A percentile compares a stretch with the other conserved stretches of the same genome.
Conservation (phyloP, 2,329 filamentous ascomycete species). For the Pyricularia pennisetigena region DNA sequence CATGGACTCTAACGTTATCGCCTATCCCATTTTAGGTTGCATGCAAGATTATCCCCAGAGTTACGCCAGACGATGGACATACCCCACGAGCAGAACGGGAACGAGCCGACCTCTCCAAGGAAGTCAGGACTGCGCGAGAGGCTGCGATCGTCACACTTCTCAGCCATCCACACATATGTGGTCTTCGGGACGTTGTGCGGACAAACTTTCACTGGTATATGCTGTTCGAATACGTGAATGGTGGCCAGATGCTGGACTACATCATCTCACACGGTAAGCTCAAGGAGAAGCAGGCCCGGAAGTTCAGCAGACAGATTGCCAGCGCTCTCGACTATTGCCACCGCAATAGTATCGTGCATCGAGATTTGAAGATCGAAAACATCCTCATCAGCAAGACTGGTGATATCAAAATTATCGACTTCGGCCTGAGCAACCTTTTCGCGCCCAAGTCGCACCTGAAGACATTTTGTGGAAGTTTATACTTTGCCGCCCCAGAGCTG, state of each 20-base stretch:
- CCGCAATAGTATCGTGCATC: constrained; percentile 94
- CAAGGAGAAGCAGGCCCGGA: constrained; percentile 96
- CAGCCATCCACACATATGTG: constrained; percentile 92
- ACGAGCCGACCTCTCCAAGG: constrained; percentile 90
- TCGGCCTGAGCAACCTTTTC: constrained; percentile 94
- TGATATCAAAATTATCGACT: constrained; percentile 99
- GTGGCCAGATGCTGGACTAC: constrained; percentile 98
- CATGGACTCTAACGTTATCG: constrained; percentile 1
- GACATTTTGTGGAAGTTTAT: constrained; percentile 95
- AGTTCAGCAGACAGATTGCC: constrained; percentile 94
- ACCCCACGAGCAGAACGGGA: constrained; percentile 65
- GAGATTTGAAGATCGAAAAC: constrained; percentile 97
- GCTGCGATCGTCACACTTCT: constrained; percentile 92
- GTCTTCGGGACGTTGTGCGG: constrained; percentile 86
- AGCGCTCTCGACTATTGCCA: constrained; percentile 97
- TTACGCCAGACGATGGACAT: constrained; percentile 77
- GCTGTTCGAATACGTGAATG: constrained; percentile 98
- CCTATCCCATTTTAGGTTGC: constrained; percentile 55
- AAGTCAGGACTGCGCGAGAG: constrained; percentile 88
- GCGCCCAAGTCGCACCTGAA: constrained; percentile 77
- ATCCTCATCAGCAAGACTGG: constrained; percentile 98
- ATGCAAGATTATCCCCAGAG: constrained; percentile 92
- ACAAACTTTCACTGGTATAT: constrained; percentile 99
- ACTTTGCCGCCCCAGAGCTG: constrained; percentile 93
- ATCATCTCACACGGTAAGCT: constrained; percentile 97